Evolutionary conservation across 345 rosid species (phyloP).

Genomic region (Camelina neglecta): DNA sequence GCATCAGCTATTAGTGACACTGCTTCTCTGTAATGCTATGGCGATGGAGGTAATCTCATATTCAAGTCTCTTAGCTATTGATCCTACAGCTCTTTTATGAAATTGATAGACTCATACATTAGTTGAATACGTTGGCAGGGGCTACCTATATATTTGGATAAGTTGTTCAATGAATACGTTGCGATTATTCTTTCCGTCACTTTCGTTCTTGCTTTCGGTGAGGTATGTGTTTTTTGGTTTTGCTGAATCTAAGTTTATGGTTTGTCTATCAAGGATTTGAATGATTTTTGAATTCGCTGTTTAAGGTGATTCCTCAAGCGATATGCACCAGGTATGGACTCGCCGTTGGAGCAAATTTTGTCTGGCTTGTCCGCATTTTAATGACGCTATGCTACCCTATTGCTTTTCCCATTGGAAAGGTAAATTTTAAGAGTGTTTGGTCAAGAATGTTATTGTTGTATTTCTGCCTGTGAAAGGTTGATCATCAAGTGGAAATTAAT

Average conservation of each 20-base stretch:
- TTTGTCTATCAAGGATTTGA: neutral
- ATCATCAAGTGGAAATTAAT: neutral
- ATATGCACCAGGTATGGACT: constrained; percentile 93
- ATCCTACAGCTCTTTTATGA: neutral
- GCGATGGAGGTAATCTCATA: constrained; percentile 78
- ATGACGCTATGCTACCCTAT: constrained; percentile 88
- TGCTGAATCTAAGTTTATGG: constrained; percentile 2
- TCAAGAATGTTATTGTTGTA: neutral
- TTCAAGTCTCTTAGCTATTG: neutral
- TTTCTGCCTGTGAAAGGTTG: neutral
- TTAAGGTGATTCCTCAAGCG: constrained; percentile 96
- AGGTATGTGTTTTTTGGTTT: constrained; percentile 50
- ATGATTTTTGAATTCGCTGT: constrained; percentile 16
- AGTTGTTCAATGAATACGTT: constrained; percentile 85
- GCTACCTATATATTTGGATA: constrained; percentile 90
- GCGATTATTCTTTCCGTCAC: constrained; percentile 91
- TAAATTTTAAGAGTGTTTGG: constrained; percentile 27
- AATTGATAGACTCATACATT: too few species aligned
- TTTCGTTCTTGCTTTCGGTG: constrained; percentile 86
- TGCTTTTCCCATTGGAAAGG: constrained; percentile 94
- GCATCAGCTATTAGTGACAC: constrained; percentile 92
- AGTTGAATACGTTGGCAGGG: constrained; percentile 56
- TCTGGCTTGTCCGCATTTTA: constrained; percentile 81
- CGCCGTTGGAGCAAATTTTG: constrained; percentile 89
- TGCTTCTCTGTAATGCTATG: constrained; percentile 85